These are phyloP conservation scores for Candida gorgasii DNA, from an alignment of 805 yeast genomes.

Conservation along the genomic window DNA sequence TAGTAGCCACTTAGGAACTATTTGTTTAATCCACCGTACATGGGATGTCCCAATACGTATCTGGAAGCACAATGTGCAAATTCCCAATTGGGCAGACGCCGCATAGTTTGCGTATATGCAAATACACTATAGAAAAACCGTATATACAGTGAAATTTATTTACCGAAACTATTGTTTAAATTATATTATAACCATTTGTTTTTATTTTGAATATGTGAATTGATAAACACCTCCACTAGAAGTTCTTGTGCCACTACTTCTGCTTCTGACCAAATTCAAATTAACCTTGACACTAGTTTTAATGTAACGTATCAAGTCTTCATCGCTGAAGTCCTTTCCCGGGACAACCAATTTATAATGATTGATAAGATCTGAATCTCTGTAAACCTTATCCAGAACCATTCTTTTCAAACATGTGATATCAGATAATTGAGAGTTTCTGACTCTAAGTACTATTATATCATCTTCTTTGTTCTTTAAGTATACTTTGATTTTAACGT, in stretches of 20 bases:
- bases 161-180: too few relatives aligned
- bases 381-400: slow-evolving; percentile 30
- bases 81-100: too few relatives aligned
- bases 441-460: slow-evolving; percentile 28
- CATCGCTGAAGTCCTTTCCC: slow-evolving; percentile 14
- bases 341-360: slow-evolving; percentile 24
- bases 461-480: slow-evolving; percentile 30
- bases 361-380: slow-evolving; percentile 26
- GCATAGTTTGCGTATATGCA: too few relatives aligned
- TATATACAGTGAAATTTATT: too few relatives aligned
- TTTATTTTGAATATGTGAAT: too few relatives aligned
- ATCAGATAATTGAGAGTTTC: slow-evolving; percentile 23
- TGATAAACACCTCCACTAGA: neutral
- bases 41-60: too few relatives aligned
- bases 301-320: slow-evolving; percentile 17
- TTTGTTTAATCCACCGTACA: too few relatives aligned
- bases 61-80: too few relatives aligned
- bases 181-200: too few relatives aligned
- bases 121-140: too few relatives aligned
- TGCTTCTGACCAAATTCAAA: slow-evolving; percentile 23
- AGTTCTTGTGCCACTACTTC: slow-evolving; percentile 10
- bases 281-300: slow-evolving; percentile 24
- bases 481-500: slow-evolving; percentile 27
- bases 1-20: too few relatives aligned
- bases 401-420: slow-evolving; percentile 28